Evolutionary conservation across 108 stramenopile genomes (phyloP), one percentile per base, ranked within the genome.

Genomic region (Skeletonema grethae): DNA sequence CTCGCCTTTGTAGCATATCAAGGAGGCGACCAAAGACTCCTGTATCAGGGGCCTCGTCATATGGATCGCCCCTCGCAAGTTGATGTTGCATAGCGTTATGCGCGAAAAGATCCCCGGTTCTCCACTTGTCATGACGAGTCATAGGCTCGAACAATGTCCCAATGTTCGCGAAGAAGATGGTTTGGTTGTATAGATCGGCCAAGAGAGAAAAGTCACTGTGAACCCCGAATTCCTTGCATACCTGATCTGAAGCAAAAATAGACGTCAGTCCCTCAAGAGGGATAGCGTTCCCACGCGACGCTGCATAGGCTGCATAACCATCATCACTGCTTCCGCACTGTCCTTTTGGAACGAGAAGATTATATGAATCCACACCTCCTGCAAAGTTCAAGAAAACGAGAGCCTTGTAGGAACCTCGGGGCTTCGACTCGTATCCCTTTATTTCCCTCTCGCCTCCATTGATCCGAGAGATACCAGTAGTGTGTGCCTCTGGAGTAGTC

Each of bases 401-500:
- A 7, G 79, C 82, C 56, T 84, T 84, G 76, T 86, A 86, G 3
- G 73, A 15, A 16, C 34, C 39, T 39, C 55, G 24, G 5, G 72
- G 31, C 73, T 35, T 50, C 16, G 50, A 32, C 29, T 25, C 22
- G 43, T 72, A 70, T 32, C 62, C 71, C 7, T 45, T 18, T 13
- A 60, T 39, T 41, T 65, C 58, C 16, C 79, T 53, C 7, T 45
- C 18, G 13, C 46, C 39, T 11, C 20, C 55, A 36, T 43, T 57
- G 7, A 34, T 66, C 2, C 38, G 36, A 9, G 61, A 68, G 12
- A 39, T 55, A 72, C 63, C 69, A 7, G 75, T 77, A 3, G 77
- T 55, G 46, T 85, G 84, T 39, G 79, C 84, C 45, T 82, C 83
- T 15, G 86, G 86, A 7, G 84, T 46, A 13, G 66, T 30, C 18